Conservation (phyloP, 1,284 basidiomycete genomes). For the Ustilago bromivora region DNA sequence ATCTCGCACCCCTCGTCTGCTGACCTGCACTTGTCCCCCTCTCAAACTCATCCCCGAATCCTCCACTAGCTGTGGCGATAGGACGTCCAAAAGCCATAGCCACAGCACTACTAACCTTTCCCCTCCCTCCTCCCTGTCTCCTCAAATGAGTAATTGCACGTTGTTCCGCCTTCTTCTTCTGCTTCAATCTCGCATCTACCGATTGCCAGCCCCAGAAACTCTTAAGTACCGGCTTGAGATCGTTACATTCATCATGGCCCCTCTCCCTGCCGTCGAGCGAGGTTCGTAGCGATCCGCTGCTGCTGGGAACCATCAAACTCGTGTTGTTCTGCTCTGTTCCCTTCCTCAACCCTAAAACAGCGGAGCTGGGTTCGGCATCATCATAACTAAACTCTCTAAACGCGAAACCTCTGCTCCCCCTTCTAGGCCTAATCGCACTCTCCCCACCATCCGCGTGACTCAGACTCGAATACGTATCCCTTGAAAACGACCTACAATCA, state of each 20-base stretch:
- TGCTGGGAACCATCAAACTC: neutral
- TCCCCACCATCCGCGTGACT: conserved; percentile 22
- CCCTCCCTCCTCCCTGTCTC: conserved; percentile 11
- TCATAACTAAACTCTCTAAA: conserved; percentile 48
- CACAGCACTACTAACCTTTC: conserved; percentile 29
- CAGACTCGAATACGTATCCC: conserved; percentile 38
- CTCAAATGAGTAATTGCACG: conserved; percentile 17
- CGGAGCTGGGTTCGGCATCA: conserved; percentile 27
- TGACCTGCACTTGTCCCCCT: conserved; percentile 1
- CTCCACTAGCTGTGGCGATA: neutral
- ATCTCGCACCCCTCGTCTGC: conserved; percentile 1
- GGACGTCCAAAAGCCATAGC: conserved; percentile 40
- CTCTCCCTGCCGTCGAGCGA: conserved; percentile 17
- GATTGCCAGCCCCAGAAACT: conserved; percentile 60
- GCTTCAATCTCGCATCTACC: conserved; percentile 45
- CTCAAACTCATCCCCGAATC: neutral
- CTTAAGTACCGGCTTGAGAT: conserved; percentile 48
- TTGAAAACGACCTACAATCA: conserved; percentile 54
- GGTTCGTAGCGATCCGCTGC: neutral
- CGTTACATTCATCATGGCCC: conserved; percentile 56
- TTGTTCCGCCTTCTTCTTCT: conserved; percentile 40
- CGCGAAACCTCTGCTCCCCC: conserved; percentile 32
- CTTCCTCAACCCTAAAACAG: neutral
- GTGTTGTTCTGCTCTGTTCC: neutral
- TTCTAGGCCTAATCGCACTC: conserved; percentile 36